phyloP scores from a whole-genome alignment of 108 stramenopile genomes.

The Chaetoceros muelleri region DNA sequence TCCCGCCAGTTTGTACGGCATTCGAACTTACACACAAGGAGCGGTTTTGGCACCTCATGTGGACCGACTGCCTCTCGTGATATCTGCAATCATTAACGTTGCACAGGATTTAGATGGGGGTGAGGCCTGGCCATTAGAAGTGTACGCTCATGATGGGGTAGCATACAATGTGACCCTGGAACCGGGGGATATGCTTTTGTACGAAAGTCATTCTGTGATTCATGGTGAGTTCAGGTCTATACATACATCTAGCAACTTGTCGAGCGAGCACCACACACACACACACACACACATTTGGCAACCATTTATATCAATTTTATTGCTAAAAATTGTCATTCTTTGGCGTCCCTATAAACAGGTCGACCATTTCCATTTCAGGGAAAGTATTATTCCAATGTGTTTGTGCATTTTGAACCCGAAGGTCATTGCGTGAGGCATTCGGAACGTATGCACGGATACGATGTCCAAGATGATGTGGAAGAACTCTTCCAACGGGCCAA shows the following conservation, averaged over 20 bases:
- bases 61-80: slow-evolving; percentile 80
- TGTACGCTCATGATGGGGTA: slow-evolving; percentile 78
- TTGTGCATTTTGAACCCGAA: slow-evolving; percentile 84
- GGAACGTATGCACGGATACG: slow-evolving; percentile 1
- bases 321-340: neutral
- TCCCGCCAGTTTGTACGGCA: slow-evolving; percentile 84
- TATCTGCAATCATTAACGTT: slow-evolving; percentile 82
- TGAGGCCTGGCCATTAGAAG: slow-evolving; percentile 85
- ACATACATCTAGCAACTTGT: neutral
- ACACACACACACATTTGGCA: neutral
- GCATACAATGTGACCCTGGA: slow-evolving; percentile 83
- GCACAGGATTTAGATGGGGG: slow-evolving; percentile 66
- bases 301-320: neutral
- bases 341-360: too few relatives aligned
- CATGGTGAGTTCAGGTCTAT: too few relatives aligned
- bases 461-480: slow-evolving; percentile 1
- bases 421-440: slow-evolving; percentile 27
- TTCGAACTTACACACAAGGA: slow-evolving; percentile 67
- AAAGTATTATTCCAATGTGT: slow-evolving; percentile 61
- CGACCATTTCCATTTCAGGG: slow-evolving; percentile 84
- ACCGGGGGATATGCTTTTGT: slow-evolving; percentile 87
- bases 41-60: slow-evolving; percentile 84
- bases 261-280: too few relatives aligned
- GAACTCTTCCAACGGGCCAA: slow-evolving; percentile 12
- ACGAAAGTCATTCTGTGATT: slow-evolving; percentile 83